Base-by-base conservation (phyloP, 202 grass and related monocot genomes). In the Dendrocalamus latiflorus region DNA sequence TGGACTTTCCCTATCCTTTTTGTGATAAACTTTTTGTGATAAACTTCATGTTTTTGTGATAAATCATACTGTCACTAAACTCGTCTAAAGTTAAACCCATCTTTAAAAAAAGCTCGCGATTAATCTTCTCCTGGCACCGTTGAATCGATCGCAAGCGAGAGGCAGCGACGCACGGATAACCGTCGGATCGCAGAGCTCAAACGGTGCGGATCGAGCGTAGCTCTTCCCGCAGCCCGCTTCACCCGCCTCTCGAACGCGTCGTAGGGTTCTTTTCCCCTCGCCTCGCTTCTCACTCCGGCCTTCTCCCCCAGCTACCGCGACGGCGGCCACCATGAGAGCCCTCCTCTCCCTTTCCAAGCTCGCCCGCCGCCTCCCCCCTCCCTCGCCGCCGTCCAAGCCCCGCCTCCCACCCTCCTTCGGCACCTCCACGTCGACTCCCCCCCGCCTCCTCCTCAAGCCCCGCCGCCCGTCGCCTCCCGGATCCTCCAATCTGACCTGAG, bases 311-410 rank as follows among this genome's bases (percentile, higher is more conserved):
- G 63, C 64, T 41, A 57, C 80, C 72, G 86, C 73, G 28, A 68
- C 55, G 69, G 33, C 76, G 70, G 71, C 78, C 82, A 69, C 85
- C 88, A 95, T 92, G 93, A 92, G 93, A 90, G 93, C 82, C 66
- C 76, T 92, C 77, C 73, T 89, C 74, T 87, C 90, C 51, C 84
- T 89, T 24, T 89, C 84, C 57, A 83, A 69, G 45, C 81, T 88
- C 72, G 79, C n/a, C 83, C 81, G 87, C 24, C 82, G 61, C 10
- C 62, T 90, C 67, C 64, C 53, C 37, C 62, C 44, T 42, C 89
- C 79, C 14, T 86, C 43, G n/a, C 80, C 43, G 30, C 78, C 63
- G 26, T 28, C 3, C 84, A 78, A 9, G 9, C 56, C 38, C 48
- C 81, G 4, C 69, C 51, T 2, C 30, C 79, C 1, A 28, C 68